phyloP scores from a whole-genome alignment of 1,284 basidiomycete genomes.

The Mycena citricolor region DNA sequence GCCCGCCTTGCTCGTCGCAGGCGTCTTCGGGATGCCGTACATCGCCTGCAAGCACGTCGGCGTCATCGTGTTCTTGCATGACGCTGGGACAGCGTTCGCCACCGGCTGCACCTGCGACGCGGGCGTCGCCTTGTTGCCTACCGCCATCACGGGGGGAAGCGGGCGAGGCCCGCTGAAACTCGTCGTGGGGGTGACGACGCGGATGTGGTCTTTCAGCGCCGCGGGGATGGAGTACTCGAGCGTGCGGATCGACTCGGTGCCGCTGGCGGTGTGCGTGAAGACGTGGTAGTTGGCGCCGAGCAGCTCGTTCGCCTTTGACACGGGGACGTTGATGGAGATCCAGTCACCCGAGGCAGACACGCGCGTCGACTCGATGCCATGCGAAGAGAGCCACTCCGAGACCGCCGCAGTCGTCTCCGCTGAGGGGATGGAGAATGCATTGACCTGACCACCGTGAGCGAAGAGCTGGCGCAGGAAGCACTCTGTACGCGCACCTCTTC shows the following conservation, averaged over 20 bases:
- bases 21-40: conserved; percentile 41
- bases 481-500: conserved; percentile 37
- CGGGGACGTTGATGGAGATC: conserved; percentile 42
- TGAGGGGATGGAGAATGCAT: conserved; percentile 41
- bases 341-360: conserved; percentile 43
- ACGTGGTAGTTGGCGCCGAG: conserved; percentile 41
- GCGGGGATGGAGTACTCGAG: conserved; percentile 43
- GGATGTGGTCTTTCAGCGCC: conserved; percentile 39
- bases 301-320: conserved; percentile 44
- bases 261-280: conserved; percentile 36
- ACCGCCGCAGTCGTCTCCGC: conserved; percentile 41
- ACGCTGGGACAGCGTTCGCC: conserved; percentile 27
- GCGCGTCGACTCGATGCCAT: conserved; percentile 35
- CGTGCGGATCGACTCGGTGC: conserved; percentile 37
- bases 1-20: conserved; percentile 36
- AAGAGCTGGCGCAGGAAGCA: neutral
- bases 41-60: conserved; percentile 43
- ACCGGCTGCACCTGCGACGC: conserved; percentile 20
- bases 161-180: conserved; percentile 17
- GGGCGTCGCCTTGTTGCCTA: conserved; percentile 31
- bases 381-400: conserved; percentile 42
- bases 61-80: conserved; percentile 38
- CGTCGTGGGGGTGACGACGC: conserved; percentile 45
- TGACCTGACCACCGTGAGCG: conserved; percentile 16
- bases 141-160: conserved; percentile 24